Conservation (phyloP, 2,329 filamentous ascomycete species). For the Neoascochyta sp. region DNA sequence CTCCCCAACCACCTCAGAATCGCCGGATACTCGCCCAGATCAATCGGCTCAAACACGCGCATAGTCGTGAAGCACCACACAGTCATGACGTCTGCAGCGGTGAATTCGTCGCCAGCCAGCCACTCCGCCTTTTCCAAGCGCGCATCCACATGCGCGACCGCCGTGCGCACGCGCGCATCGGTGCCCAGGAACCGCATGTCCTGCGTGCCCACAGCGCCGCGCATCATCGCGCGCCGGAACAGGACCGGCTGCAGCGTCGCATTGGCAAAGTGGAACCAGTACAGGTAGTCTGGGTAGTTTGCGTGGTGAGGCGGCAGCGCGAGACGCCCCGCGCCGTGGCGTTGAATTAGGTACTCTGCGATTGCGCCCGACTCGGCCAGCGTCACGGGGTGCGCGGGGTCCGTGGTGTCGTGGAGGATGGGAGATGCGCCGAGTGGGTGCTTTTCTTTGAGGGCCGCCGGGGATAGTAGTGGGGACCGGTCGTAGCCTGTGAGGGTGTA, state of each 20-base stretch:
- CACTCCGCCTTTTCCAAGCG: constrained; percentile 49
- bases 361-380: constrained; percentile 60
- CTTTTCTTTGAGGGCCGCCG: constrained; percentile 25
- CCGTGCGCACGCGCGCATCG: constrained; percentile 35
- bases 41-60: constrained; percentile 50
- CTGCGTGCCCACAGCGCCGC: constrained; percentile 22
- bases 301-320: constrained; percentile 45
- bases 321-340: constrained; percentile 49
- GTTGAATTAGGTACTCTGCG: constrained; percentile 59
- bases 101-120: constrained; percentile 60
- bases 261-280: constrained; percentile 60
- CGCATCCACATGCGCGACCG: constrained; percentile 48
- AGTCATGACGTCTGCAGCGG: constrained; percentile 63
- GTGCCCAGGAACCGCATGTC: constrained; percentile 36
- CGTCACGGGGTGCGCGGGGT: constrained; percentile 45
- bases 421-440: constrained; percentile 55
- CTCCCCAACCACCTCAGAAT: constrained; percentile 31
- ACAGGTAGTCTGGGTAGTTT: constrained; percentile 59
- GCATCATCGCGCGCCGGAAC: constrained; percentile 25
- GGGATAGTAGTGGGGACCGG: constrained; percentile 44
- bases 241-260: constrained; percentile 40
- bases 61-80: constrained; percentile 60
- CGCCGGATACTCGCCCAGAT: constrained; percentile 31
- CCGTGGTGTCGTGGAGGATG: constrained; percentile 54
- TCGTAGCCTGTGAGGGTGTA: constrained; percentile 51